phyloP scores from a whole-genome alignment of 148 eudicot species.

The Cornus suecica region DNA sequence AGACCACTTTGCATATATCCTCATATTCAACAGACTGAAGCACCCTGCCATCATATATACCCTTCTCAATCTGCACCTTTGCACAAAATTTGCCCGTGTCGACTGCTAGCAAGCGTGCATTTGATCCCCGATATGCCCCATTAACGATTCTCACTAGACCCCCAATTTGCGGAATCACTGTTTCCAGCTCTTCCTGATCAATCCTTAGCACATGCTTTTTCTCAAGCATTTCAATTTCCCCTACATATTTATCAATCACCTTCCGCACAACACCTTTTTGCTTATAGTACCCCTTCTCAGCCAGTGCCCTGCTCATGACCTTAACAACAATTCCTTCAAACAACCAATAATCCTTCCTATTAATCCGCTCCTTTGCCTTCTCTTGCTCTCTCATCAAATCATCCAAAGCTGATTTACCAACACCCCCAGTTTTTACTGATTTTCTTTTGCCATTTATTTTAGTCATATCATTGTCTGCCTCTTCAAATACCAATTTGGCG shows the following conservation, averaged over 20 bases:
- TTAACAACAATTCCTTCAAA: constrained; percentile 81
- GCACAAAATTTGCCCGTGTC: constrained; percentile 70
- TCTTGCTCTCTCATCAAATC: constrained; percentile 88
- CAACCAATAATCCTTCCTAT: constrained; percentile 90
- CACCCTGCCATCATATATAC: constrained; percentile 82
- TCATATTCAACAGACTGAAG: constrained; percentile 83
- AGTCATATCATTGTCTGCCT: constrained; percentile 33
- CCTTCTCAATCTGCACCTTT: constrained; percentile 86
- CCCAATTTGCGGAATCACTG: constrained; percentile 89
- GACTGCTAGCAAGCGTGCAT: constrained; percentile 58
- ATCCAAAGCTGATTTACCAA: constrained; percentile 52
- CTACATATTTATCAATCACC: constrained; percentile 78
- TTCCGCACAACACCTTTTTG: constrained; percentile 76
- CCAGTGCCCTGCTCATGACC: constrained; percentile 83
- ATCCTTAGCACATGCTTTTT: constrained; percentile 77
- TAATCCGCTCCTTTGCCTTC: constrained; percentile 68
- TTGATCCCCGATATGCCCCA: constrained; percentile 89
- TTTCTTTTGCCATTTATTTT: constrained; percentile 25
- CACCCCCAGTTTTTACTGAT: constrained; percentile 19
- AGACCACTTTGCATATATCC: constrained; percentile 67
- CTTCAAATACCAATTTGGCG: constrained; percentile 62
- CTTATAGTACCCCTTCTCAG: constrained; percentile 82
- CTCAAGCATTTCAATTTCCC: constrained; percentile 92
- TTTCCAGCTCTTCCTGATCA: constrained; percentile 95
- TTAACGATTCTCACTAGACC: constrained; percentile 81